Percentiles rank a stretch among this genome's conserved stretches.
Conservation (phyloP, 2,329 filamentous ascomycete genomes). For the Hypocrella siamensis region DNA sequence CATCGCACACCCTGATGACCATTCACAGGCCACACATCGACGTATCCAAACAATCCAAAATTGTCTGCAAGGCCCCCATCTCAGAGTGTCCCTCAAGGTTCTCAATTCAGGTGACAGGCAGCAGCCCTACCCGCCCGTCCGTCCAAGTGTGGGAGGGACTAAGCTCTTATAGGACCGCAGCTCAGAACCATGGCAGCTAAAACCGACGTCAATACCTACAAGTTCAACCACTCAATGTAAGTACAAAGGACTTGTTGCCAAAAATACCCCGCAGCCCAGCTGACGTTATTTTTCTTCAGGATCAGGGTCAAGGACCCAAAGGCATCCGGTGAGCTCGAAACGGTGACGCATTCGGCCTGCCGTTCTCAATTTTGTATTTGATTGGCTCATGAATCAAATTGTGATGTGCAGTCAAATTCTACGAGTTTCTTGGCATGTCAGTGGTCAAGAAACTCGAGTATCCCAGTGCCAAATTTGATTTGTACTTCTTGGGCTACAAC, state of each 20-base stretch:
- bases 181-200: conserved; percentile 40
- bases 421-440: conserved; percentile 81
- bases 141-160: background rate
- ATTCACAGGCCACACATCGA: too few relatives aligned
- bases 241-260: conserved; percentile 9
- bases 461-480: conserved; percentile 80
- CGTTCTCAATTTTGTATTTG: too few relatives aligned
- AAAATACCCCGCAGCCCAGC: background rate
- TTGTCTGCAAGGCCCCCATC: conserved; percentile 5
- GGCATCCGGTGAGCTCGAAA: conserved; percentile 52
- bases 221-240: conserved; percentile 79
- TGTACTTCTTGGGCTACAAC: conserved; percentile 92
- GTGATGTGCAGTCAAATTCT: conserved; percentile 59
- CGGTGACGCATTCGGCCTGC: too few relatives aligned
- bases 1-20: too few relatives aligned
- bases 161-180: conserved; percentile 2
- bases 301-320: conserved; percentile 90
- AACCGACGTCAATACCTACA: conserved; percentile 64
- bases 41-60: conserved; percentile 10
- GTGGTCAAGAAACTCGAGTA: conserved; percentile 67
- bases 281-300: conserved; percentile 29
- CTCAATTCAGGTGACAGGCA: conserved; percentile 3
- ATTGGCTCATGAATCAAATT: conserved; percentile 1
- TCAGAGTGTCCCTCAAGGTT: conserved; percentile 3
- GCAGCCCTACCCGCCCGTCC: background rate